Evolutionary conservation across 2,329 filamentous ascomycete species (phyloP), one percentile per base, ranked within the genome.

Genomic region (Talaromyces atroroseus): DNA sequence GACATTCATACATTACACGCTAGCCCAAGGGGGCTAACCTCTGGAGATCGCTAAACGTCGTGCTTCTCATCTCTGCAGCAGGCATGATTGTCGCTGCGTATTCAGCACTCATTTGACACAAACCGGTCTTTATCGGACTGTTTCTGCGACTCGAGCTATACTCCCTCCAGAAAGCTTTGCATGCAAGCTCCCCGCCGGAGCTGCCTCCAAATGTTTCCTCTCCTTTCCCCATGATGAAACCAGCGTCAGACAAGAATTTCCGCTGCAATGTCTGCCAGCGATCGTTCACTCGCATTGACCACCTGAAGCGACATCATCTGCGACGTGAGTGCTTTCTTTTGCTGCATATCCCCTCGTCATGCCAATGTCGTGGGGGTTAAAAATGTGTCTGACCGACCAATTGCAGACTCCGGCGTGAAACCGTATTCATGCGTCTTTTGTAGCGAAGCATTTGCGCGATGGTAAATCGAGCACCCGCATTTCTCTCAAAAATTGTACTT

Each of bases 391-490:
- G 32, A 36, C 32, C 45, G 49, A 57, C 38, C 46, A 29, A 44
- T 44, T 46, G 55, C 62, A 78, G 75, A 78, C 66, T 74, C 76
- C 40, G 76, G 76, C 32, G 64, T 76, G n/a, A 77, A 75, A 58
- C 75, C 76, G 7, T 78, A 77, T 61, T 72, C 73, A 1, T 78
- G 76, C 59, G 58, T 76, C 20, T 78, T 78, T 58, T 78, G 76
- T 63, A 68, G 64, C 59, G 71, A 75, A 52, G 66, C 74, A 1
- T 78, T 78, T 64, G 73, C 76, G 14, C 72, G 74, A 20, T 76
- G 74, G 76, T 72, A 64, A 62, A 29, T 29, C 26, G 26, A 29
- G 26, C 11, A 29, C 26, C 26, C 26, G 36, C n/a, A n/a, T 8
- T 69, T 68, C 49, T 24, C 45, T 32, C 10, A 3, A 24, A 6